Conservation (phyloP, 345 rosid species). For the Eucalyptus victrix region DNA sequence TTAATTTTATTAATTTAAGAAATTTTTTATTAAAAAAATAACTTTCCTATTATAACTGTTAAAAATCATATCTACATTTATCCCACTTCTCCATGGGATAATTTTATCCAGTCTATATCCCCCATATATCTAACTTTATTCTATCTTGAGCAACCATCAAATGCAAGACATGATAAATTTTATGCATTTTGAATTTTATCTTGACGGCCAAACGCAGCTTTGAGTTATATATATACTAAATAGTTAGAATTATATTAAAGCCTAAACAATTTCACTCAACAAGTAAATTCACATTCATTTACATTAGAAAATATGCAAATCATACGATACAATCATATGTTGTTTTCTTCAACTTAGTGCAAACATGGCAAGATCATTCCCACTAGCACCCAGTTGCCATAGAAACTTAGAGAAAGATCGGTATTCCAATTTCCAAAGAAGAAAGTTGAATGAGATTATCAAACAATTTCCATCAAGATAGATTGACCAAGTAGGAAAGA, state of each 20-base stretch:
- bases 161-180: too few species aligned
- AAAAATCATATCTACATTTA: too few species aligned
- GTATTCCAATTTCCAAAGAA: neutral
- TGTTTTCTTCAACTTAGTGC: neutral
- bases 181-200: too few species aligned
- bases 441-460: neutral
- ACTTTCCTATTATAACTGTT: too few species aligned
- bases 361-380: neutral
- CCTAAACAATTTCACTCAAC: neutral
- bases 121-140: too few species aligned
- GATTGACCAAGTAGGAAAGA: neutral
- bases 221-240: neutral
- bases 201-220: accelerated
- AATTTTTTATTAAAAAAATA: too few species aligned
- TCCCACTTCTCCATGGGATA: too few species aligned
- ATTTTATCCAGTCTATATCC: accelerated
- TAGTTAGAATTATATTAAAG: neutral
- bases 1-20: too few species aligned
- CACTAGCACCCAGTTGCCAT: neutral
- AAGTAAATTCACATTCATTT: neutral
- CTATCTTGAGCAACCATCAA: accelerated
- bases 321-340: neutral
- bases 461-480: neutral
- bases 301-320: neutral
- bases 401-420: neutral